Evolutionary conservation across 768 basidiomycete genomes (phyloP), one percentile per base, ranked within the genome.

Genomic region (Agaricus subrufescens): DNA sequence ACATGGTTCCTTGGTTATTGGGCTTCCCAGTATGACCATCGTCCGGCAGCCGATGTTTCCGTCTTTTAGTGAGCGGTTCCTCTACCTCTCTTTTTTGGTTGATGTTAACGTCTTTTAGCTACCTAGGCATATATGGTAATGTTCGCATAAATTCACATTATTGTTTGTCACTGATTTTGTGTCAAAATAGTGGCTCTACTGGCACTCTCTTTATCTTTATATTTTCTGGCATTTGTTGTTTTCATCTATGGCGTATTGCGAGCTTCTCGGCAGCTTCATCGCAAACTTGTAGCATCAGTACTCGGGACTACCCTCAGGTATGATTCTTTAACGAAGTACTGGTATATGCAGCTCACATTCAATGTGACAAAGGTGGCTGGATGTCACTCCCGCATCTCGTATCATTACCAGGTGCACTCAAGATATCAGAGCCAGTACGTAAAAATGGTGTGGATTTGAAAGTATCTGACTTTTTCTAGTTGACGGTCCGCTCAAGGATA

Each of bases 341-440:
- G 7, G 34, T 34, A 11, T 34, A 6, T 27, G 25, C 42, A 15
- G 25, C n/a, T 47, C 7, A n/a, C 1, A 15, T 31, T n/a, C n/a
- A 31, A 29, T 3, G 4, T 46, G 4, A 25, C 19, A 15, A 19
- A 78, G 84, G 68, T 84, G 69, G 69, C 71, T 77, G 19, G 72
- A 73, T 59, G 67, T 66, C 5, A 77, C 76, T 1, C 73, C 75
- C 7, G 68, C 67, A 0, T 71, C 73, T 23, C 79, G 85, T 5
- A 78, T 88, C 39, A 81, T 86, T 47, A 71, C 83, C 19, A 75
- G 86, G 54, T 82, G 80, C 63, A 86, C 85, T 1, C 80, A 84
- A 47, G 86, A 87, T 63, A 83, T 86, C 23, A 70, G 81, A 55
- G 65, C 71, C 46, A 66, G 75, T 71, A 19, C 30, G 57, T 15